Evolutionary conservation across 495 filamentous ascomycete species (phyloP), one percentile per base, ranked within the genome.

Genomic region (Talaromyces ruber): DNA sequence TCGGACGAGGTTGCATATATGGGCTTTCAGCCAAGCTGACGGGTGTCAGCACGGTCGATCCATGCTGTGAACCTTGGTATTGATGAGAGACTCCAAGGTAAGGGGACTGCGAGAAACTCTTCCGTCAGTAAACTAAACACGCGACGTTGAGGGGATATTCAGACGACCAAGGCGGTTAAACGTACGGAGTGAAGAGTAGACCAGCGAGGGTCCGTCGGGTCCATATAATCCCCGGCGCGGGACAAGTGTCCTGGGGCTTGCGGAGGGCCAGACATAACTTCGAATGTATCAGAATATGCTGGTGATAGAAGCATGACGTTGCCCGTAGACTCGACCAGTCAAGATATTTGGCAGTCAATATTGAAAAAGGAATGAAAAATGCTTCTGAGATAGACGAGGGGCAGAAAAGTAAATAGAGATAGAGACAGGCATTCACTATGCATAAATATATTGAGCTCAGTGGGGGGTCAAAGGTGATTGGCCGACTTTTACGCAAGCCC

Each of bases 21-120:
- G 73, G 68, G 63, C 56, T 75, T 52, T 78, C 77, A 16, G 74
- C 70, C 1, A 80, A 70, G 58, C 76, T 76, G 65, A 76, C 72
- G 26, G 77, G 76, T 2, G 76, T 78, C 28, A 76, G 59, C 39
- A 76, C 68, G 55, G 61, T 59, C 25, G 62, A 29, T 29, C 70
- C 52, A 59, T 64, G 70, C 16, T 69, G 74, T 53, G 74, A 57
- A 21, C 70, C 67, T 62, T 70, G 75, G 62, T 77, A 78, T 1
- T 74, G 67, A 50, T 70, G 65, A 58, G 63, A 66, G 24, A 68
- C 62, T 8, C 67, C 67, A 45, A 72, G 63, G 53, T 66, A 77
- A 2, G 69, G 61, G 3, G 73, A 65, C 67, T 76, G 65, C 43
- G 63, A 34, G 58, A 37, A 45, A 57, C 37, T 37, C 18, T 51